These are phyloP conservation scores for Cerrena zonata DNA, from an alignment of 1,284 basidiomycete species.

Conservation along the genomic window DNA sequence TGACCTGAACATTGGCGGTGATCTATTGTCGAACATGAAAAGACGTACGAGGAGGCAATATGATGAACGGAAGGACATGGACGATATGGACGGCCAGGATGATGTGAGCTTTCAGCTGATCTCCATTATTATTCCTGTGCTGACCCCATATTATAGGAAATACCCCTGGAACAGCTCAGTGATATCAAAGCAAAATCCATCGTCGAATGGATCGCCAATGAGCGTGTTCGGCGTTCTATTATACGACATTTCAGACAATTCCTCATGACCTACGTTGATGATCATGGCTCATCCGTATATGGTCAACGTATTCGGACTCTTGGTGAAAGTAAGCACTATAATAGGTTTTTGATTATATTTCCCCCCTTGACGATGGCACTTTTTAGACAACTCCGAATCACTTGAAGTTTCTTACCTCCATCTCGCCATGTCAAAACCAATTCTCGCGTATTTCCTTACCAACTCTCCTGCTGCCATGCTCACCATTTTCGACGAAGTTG, in stretches of 20 bases:
- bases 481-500: conserved; percentile 91
- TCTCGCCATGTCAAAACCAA: conserved; percentile 84
- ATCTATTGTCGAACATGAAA: conserved; percentile 64
- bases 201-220: conserved; percentile 93
- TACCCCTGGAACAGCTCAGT: conserved; percentile 91
- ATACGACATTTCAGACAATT: conserved; percentile 92
- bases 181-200: conserved; percentile 98
- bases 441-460: conserved; percentile 94
- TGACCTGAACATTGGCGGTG: conserved; percentile 26
- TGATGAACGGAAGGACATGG: conserved; percentile 79
- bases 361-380: neutral
- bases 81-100: conserved; percentile 80
- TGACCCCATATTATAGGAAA: conserved; percentile 52
- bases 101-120: conserved; percentile 47
- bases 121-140: conserved; percentile 4
- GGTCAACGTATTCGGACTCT: conserved; percentile 89
- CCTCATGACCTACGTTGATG: conserved; percentile 92
- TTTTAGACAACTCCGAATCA: conserved; percentile 88
- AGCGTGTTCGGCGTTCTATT: conserved; percentile 85
- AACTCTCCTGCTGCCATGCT: conserved; percentile 93
- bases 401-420: conserved; percentile 95
- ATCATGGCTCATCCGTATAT: conserved; percentile 87
- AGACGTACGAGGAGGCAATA: conserved; percentile 78
- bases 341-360: neutral
- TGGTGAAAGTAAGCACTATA: conserved; percentile 75